Evolutionary conservation across 768 basidiomycete species (phyloP), one percentile per base, ranked within the genome.

Genomic region (Tephrocybe sp.): DNA sequence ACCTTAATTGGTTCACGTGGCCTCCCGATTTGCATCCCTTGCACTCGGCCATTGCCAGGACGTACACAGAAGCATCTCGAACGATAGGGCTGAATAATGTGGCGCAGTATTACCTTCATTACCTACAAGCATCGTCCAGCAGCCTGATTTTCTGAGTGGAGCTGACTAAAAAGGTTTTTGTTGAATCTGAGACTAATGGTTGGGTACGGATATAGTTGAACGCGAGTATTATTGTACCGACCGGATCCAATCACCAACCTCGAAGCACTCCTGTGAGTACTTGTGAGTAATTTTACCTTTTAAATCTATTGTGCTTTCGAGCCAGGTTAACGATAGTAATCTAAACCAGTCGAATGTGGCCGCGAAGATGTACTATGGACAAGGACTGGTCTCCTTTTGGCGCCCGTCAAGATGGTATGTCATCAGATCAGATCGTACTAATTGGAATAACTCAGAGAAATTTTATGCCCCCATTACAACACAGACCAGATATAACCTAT

Each of bases 1-100:
- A 46, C 50, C 41, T 58, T 52, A 55, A 46, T 15, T 38, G 17
- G 43, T 54, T 45, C 56, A 58, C 56, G 56, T 58, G 56, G 45
- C 45, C 42, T 26, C 18, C 41, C 26, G 49, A 38, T 38, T 34
- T 18, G 21, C 48, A 33, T 25, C 17, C 8, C 21, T 52, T 41
- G 26, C 25, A 38, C 25, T n/a, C 12, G 14, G 40, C 6, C 34
- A 34, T 42, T 2, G n/a, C 11, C 17, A 25, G 10, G 18, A 41
- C 28, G 44, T 43, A 25, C 12, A 34, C 28, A 36, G 43, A 45
- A 48, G 36, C 28, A 26, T 51, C 15, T 45, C 6, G 17, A 15
- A 41, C n/a, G 37, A 42, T 26, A 23, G 14, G 23, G 15, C 12
- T 15, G 23, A 12, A 6, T 37, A 48, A 40, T 56, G 55, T 56